phyloP scores from a whole-genome alignment of 208 protist genomes.

The Hexamita inflata region DNA sequence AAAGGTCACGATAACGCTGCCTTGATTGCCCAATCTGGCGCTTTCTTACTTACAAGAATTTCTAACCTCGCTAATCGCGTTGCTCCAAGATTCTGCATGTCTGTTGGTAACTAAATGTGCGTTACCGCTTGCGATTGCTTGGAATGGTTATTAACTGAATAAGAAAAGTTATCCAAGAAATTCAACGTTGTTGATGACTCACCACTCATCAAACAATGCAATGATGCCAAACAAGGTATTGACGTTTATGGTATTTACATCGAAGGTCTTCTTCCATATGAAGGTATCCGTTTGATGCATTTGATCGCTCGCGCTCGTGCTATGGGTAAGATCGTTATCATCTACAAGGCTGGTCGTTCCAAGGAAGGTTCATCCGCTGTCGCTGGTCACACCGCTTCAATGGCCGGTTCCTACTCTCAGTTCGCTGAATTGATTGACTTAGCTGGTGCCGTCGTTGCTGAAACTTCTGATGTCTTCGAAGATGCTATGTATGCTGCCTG shows the following conservation, averaged over 20 bases:
- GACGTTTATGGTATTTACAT: constrained; percentile 31
- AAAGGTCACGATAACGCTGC: constrained; percentile 26
- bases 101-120: constrained; percentile 45
- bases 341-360: constrained; percentile 41
- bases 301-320: constrained; percentile 8
- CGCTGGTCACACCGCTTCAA: constrained; percentile 41
- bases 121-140: constrained; percentile 39
- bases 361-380: constrained; percentile 28
- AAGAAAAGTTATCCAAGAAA: not conserved
- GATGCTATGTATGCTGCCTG: constrained; percentile 10
- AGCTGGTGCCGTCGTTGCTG: constrained; percentile 29
- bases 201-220: not conserved
- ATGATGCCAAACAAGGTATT: constrained; percentile 22
- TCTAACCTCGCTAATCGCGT: constrained; percentile 32
- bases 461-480: constrained; percentile 29
- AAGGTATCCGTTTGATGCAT: constrained; percentile 32
- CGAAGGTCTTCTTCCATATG: constrained; percentile 36
- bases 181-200: not conserved
- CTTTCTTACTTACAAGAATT: constrained; percentile 35
- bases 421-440: constrained; percentile 26
- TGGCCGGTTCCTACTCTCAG: constrained; percentile 42
- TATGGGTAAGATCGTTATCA: constrained; percentile 29
- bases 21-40: constrained; percentile 41
- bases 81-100: constrained; percentile 21
- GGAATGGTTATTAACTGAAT: constrained; percentile 28